Evolutionary conservation across 305 asterid genomes (phyloP).

Genomic region (Solanum hybrid): DNA sequence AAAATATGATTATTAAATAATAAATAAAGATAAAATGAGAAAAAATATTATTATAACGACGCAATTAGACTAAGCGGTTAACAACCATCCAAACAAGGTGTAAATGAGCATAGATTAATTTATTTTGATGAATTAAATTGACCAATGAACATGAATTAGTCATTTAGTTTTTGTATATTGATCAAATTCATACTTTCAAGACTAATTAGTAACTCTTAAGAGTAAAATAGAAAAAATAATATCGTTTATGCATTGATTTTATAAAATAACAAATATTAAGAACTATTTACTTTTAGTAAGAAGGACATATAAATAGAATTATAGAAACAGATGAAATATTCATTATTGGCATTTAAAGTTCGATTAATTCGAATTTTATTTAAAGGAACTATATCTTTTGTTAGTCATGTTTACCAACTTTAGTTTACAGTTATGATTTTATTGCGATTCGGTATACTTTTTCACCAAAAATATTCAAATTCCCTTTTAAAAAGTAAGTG

Average conservation of each 20-base stretch:
- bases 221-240: not conserved
- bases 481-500: not conserved
- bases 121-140: not conserved
- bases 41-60: too few relatives aligned
- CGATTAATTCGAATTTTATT: too few relatives aligned
- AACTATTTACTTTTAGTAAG: too few relatives aligned
- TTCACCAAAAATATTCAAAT: not conserved
- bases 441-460: not conserved
- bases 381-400: not conserved
- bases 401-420: not conserved
- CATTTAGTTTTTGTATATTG: too few relatives aligned
- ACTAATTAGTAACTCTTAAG: not conserved
- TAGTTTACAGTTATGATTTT: not conserved
- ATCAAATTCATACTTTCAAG: not conserved
- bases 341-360: too few relatives aligned
- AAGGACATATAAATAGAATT: too few relatives aligned
- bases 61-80: not conserved
- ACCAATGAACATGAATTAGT: too few relatives aligned
- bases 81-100: not conserved
- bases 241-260: too few relatives aligned
- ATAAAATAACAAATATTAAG: too few relatives aligned
- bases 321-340: too few relatives aligned
- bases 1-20: too few relatives aligned
- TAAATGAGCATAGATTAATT: not conserved
- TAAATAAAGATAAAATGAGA: too few relatives aligned